phyloP scores from a whole-genome alignment of 2,329 filamentous ascomycete species.

The Monosporascus sp. region DNA sequence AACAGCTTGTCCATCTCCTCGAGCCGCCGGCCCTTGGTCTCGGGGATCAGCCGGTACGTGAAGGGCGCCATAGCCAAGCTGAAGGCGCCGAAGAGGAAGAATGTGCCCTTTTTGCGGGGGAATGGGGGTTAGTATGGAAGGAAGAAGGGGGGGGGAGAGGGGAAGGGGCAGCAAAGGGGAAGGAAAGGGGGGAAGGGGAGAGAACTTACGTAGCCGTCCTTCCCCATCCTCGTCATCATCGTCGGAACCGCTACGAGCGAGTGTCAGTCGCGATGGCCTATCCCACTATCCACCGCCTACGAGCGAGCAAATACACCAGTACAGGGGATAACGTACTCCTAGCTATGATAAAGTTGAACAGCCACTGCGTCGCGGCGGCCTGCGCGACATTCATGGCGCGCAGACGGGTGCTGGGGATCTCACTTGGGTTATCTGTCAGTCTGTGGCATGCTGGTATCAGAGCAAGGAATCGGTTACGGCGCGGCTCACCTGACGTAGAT shows the following conservation, averaged over 20 bases:
- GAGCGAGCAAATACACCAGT: too few relatives aligned
- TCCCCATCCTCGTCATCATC: slow-evolving; percentile 54
- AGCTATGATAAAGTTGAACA: slow-evolving; percentile 70
- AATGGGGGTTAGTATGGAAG: background rate
- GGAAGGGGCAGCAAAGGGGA: background rate
- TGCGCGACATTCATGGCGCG: slow-evolving; percentile 63
- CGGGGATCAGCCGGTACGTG: slow-evolving; percentile 62
- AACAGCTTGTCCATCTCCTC: slow-evolving; percentile 65
- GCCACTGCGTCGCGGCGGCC: slow-evolving; percentile 64
- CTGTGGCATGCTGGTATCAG: too few relatives aligned
- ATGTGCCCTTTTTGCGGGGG: slow-evolving; percentile 43
- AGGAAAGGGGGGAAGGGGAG: background rate
- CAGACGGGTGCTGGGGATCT: slow-evolving; percentile 63
- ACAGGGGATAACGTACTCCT: slow-evolving; percentile 20
- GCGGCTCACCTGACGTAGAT: slow-evolving; percentile 47
- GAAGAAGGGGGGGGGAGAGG: background rate
- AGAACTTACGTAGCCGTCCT: slow-evolving; percentile 33
- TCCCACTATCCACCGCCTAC: too few relatives aligned
- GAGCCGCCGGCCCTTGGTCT: slow-evolving; percentile 59
- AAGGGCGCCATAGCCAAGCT: slow-evolving; percentile 61
- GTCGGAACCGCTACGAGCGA: slow-evolving; percentile 47
- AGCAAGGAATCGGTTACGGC: background rate
- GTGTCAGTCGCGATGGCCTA: too few relatives aligned
- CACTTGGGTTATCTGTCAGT: slow-evolving; percentile 29
- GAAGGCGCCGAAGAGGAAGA: slow-evolving; percentile 64